Evolutionary conservation across 2,329 filamentous ascomycete genomes (phyloP).

Genomic region (Tympanopsis confertula): DNA sequence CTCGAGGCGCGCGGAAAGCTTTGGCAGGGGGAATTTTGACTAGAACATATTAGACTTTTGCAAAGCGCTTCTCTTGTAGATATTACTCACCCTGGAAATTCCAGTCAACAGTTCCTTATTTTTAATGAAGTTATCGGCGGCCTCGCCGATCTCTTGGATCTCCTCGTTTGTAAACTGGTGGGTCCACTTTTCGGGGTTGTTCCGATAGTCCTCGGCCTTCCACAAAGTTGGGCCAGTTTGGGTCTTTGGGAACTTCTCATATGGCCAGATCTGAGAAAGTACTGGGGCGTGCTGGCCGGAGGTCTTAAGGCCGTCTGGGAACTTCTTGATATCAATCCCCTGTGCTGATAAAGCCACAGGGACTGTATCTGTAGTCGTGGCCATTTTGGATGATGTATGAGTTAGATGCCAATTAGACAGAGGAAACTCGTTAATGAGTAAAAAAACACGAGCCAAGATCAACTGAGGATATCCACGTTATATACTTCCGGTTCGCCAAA

Average conservation of each 20-base stretch:
- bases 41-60: slow-evolving; percentile 10
- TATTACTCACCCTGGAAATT: slow-evolving; percentile 25
- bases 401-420: too few species aligned
- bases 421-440: too few species aligned
- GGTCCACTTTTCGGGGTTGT: slow-evolving; percentile 55
- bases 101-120: slow-evolving; percentile 51
- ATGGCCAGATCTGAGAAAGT: slow-evolving; percentile 47
- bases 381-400: too few species aligned
- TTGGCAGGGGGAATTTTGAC: slow-evolving; percentile 48
- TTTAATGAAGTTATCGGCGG: slow-evolving; percentile 51
- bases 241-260: slow-evolving; percentile 51
- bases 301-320: slow-evolving; percentile 55
- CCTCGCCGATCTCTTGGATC: slow-evolving; percentile 44
- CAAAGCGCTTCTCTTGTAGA: too few species aligned
- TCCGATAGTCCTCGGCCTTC: slow-evolving; percentile 48
- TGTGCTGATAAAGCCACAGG: too few species aligned
- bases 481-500: too few species aligned
- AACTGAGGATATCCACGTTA: too few species aligned
- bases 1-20: slow-evolving; percentile 37
- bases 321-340: slow-evolving; percentile 33
- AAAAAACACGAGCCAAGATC: too few species aligned
- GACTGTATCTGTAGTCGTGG: too few species aligned
- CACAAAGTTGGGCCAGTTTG: slow-evolving; percentile 59
- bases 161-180: slow-evolving; percentile 52
- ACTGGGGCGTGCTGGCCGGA: slow-evolving; percentile 57